Conservation (phyloP, 2,329 filamentous ascomycete species). For the Pestalotiopsis sp. region DNA sequence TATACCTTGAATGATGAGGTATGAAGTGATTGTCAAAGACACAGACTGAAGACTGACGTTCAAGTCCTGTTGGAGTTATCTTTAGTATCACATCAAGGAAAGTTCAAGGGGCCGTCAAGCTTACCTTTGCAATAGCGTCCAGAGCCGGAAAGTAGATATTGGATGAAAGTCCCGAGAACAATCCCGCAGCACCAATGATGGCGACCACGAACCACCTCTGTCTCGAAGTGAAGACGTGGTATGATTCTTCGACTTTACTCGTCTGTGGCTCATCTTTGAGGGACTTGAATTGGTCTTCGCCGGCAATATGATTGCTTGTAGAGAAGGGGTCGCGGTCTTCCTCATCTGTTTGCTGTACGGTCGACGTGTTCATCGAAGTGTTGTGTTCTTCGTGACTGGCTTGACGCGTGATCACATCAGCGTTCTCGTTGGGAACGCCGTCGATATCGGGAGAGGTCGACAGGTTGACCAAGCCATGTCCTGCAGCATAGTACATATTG, state of each 20-base stretch:
- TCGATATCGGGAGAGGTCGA: background rate
- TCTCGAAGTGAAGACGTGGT: conserved; percentile 35
- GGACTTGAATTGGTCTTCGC: background rate
- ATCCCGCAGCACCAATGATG: conserved; percentile 49
- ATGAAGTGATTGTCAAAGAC: conserved; percentile 45
- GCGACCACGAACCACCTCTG: conserved; percentile 49
- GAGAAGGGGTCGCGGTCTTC: background rate
- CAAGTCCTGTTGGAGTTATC: conserved; percentile 24
- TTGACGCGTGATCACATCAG: background rate
- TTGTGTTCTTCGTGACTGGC: background rate
- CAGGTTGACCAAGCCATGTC: background rate
- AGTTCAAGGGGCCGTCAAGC: background rate
- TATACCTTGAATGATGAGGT: conserved; percentile 53
- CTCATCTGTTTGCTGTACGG: background rate
- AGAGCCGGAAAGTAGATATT: conserved; percentile 54
- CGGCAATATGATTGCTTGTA: background rate
- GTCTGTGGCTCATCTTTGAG: background rate
- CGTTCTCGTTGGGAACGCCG: background rate
- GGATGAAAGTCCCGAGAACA: conserved; percentile 54
- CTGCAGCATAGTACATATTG: background rate
- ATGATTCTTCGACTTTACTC: conserved; percentile 16
- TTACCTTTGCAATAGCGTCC: conserved; percentile 35
- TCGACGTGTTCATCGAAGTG: background rate
- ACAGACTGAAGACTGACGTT: conserved; percentile 31
- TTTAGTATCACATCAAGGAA: background rate